These are phyloP conservation scores for Ceratobasidium sp. DNA, from an alignment of 1,284 basidiomycete genomes.

Conservation along the genomic window DNA sequence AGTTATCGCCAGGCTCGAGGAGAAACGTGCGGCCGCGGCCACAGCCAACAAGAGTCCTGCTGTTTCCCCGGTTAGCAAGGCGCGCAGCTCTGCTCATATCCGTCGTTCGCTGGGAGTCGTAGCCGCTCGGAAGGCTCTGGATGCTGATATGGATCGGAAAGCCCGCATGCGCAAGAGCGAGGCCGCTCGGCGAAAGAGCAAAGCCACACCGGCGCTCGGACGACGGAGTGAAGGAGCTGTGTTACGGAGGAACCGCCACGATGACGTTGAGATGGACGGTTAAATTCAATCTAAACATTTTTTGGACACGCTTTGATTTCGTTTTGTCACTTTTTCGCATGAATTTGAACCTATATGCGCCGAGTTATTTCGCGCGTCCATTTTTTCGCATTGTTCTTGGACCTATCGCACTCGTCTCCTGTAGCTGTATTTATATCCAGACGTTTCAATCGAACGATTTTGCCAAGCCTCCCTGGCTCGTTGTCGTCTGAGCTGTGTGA, in stretches of 20 bases:
- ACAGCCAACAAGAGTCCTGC: conserved; percentile 20
- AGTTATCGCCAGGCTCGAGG: conserved; percentile 76
- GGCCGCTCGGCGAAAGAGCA: conserved; percentile 31
- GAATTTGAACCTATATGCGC: conserved; percentile 19
- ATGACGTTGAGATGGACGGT: conserved; percentile 16
- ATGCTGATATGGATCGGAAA: conserved; percentile 33
- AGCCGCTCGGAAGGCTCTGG: conserved; percentile 16
- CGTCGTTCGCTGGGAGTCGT: conserved; percentile 28
- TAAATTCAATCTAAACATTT: background rate
- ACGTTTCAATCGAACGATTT: conserved; percentile 22
- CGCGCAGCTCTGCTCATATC: conserved; percentile 25
- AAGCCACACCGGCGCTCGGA: background rate
- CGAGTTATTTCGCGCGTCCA: background rate
- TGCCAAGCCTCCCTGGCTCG: conserved; percentile 9
- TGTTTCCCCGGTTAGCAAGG: conserved; percentile 32
- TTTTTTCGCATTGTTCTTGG: background rate
- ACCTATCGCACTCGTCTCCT: conserved; percentile 2
- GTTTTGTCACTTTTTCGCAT: background rate
- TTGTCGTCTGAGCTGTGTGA: background rate
- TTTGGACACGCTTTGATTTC: conserved; percentile 5
- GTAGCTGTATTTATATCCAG: conserved; percentile 28
- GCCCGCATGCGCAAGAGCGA: conserved; percentile 35
- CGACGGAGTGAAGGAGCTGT: conserved; percentile 36
- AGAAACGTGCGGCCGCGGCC: conserved; percentile 65
- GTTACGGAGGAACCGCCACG: background rate